These are phyloP conservation scores for Adansonia madagascariensis DNA, from an alignment of 441 rosid genomes.

Conservation along the genomic window DNA sequence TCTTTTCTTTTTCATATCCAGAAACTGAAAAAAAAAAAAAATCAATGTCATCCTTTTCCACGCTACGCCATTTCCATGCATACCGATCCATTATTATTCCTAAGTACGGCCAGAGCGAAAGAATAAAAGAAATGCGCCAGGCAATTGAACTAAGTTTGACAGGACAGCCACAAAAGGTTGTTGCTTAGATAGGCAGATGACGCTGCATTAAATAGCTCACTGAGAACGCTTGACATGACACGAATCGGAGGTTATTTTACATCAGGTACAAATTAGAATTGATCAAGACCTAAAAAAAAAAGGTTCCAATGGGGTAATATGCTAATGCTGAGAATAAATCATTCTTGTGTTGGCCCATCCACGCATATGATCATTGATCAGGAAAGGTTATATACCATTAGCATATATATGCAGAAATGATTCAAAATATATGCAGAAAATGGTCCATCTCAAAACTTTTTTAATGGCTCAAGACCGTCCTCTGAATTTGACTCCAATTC, in stretches of 20 bases:
- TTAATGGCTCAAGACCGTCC: neutral
- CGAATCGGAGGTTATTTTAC: neutral
- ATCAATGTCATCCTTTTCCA: neutral
- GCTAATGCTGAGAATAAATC: neutral
- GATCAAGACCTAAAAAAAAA: neutral
- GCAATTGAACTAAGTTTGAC: too few species aligned
- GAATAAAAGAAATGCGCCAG: too few species aligned
- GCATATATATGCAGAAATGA: too few species aligned
- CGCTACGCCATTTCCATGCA: too few species aligned
- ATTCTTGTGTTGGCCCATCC: neutral
- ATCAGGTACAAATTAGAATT: neutral
- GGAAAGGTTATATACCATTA: neutral
- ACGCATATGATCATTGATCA: too few species aligned
- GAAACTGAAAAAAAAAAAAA: neutral
- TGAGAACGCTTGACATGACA: neutral
- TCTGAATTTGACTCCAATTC: neutral
- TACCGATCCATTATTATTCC: too few species aligned
- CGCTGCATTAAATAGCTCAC: neutral
- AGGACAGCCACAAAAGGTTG: too few species aligned
- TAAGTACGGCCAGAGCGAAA: too few species aligned
- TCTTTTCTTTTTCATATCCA: too few species aligned
- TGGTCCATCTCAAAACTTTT: neutral
- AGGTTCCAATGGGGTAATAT: neutral
- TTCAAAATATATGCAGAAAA: neutral
- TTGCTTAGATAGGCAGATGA: too few species aligned